Evolutionary conservation across 2,329 filamentous ascomycete genomes (phyloP).

Genomic region (Cryphonectria parasitica): DNA sequence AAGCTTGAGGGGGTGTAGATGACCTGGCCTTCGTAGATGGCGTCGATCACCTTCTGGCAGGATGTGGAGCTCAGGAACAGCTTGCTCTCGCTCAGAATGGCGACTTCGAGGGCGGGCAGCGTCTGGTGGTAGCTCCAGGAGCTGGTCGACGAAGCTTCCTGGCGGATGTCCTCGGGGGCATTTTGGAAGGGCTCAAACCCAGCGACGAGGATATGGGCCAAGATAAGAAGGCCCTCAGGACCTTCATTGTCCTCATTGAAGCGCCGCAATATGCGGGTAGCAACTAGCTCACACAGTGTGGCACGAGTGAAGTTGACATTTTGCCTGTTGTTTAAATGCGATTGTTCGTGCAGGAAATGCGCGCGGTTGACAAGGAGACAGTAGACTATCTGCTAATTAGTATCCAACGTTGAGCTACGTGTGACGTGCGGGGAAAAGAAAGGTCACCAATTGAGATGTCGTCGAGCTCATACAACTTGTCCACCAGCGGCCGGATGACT

Average conservation of each 20-base stretch:
- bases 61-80: constrained; percentile 76
- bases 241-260: constrained; percentile 80
- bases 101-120: constrained; percentile 78
- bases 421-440: neutral
- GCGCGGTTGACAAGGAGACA: constrained; percentile 81
- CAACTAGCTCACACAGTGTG: constrained; percentile 78
- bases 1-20: constrained; percentile 83
- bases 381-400: constrained; percentile 60
- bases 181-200: constrained; percentile 87
- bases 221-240: constrained; percentile 69
- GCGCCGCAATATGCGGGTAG: constrained; percentile 74
- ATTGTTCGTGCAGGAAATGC: constrained; percentile 79
- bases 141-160: constrained; percentile 56
- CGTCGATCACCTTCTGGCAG: constrained; percentile 80
- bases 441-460: constrained; percentile 74
- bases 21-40: constrained; percentile 79
- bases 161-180: constrained; percentile 68
- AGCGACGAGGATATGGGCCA: constrained; percentile 80
- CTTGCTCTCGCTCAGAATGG: constrained; percentile 82
- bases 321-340: constrained; percentile 74
- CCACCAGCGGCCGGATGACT: constrained; percentile 80
- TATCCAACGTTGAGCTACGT: neutral
- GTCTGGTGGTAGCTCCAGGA: constrained; percentile 59
- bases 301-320: constrained; percentile 81
- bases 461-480: constrained; percentile 77